Base-by-base conservation (phyloP, 805 yeast species). In the Nakazawaea siamensis region DNA sequence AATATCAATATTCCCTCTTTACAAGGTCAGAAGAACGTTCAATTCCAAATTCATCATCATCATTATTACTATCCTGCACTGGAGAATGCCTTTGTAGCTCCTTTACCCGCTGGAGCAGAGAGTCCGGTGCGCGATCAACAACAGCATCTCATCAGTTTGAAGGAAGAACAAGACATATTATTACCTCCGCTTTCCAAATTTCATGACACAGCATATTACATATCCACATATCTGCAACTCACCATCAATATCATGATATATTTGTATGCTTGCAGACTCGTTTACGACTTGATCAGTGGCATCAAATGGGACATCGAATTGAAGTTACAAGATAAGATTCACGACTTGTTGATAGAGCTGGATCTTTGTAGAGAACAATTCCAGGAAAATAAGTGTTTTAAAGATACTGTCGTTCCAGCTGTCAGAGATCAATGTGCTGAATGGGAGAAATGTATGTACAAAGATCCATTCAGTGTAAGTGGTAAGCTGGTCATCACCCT, bases 361-460 rank as follows among this genome's bases (percentile, higher is more conserved):
- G 68, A 66, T 9, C 56, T 56, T 18, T 81, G 90, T 51, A 54
- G 65, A 18, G 53, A 69, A 19, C 57, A 70, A 14, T 81, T 69
- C 49, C 30, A 55, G 24, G 69, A 64, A 9, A 82, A 81, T 52
- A 52, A 63, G 25, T 82, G 94, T 51, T 60, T 60, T 12, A 74
- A 74, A 3, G 71, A 65, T 9, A 57, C 64, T 3, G 58, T 73
- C 8, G 73, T 68, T 2, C 81, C 87, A 1, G 81, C 78, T 2
- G 50, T 80, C 38, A 71, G 69, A 37, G 56, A 58, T 18, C 61
- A 64, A 25, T 82, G 92, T 53, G 56, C 62, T 12, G 58, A 64
- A 38, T 82, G 86, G 87, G 69, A 64, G 34, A 64, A 64, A 30
- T 80, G 90, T 49, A 78, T 79, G 82, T 63, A 63, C 32, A 70